phyloP scores from a whole-genome alignment of 352 stramenopile genomes.

The Pythium brachiatum region DNA sequence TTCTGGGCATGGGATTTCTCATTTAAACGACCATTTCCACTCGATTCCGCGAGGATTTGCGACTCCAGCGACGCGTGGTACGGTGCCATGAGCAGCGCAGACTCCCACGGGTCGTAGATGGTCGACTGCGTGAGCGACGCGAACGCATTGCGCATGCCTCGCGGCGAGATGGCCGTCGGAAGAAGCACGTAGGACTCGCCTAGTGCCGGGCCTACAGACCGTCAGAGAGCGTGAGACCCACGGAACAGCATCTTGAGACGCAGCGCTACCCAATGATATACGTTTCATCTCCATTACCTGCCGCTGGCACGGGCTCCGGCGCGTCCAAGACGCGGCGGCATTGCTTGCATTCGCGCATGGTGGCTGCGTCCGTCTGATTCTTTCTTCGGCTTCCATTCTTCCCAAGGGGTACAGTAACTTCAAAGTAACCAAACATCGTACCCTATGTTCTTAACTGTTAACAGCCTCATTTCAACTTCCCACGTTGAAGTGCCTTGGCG shows the following conservation, averaged over 20 bases:
- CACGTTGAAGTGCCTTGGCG: conserved; percentile 14
- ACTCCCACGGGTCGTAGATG: conserved; percentile 30
- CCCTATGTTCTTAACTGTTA: conserved; percentile 14
- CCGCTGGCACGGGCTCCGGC: conserved; percentile 12
- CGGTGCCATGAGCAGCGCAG: conserved; percentile 13
- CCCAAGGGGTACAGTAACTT: background rate
- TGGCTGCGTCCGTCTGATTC: conserved; percentile 2
- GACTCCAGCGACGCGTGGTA: conserved; percentile 10
- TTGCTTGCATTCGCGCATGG: conserved; percentile 32
- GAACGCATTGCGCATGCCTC: conserved; percentile 28
- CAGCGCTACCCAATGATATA: background rate
- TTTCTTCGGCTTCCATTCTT: conserved; percentile 1
- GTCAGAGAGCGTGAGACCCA: background rate
- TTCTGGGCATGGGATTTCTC: conserved; percentile 28
- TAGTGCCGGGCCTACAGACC: conserved; percentile 26
- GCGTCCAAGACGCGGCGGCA: conserved; percentile 31
- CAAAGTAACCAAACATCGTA: background rate
- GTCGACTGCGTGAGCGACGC: conserved; percentile 27
- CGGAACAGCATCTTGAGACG: background rate
- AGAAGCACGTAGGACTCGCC: conserved; percentile 79
- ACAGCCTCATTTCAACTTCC: conserved; percentile 1
- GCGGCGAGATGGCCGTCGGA: conserved; percentile 56
- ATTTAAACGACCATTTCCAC: conserved; percentile 12
- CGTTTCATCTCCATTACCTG: background rate
- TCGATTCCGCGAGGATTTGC: conserved; percentile 2